A percentile compares a stretch with the other conserved stretches of the same genome.
phyloP scores from a whole-genome alignment of 2,329 filamentous ascomycete species.

The Penicillium sclerotiorum region DNA sequence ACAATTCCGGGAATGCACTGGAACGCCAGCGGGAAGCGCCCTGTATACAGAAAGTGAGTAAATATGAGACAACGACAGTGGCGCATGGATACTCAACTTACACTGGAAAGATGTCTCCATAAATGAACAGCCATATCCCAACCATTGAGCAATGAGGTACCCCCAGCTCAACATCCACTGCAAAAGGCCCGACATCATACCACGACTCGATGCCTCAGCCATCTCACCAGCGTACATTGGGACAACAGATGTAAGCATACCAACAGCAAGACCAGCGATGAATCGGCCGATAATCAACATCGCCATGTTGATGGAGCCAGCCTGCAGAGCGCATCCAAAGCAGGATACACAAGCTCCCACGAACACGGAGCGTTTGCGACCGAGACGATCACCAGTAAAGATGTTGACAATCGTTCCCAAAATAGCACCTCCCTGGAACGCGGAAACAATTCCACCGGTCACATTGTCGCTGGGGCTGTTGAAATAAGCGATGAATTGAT shows the following conservation, averaged over 20 bases:
- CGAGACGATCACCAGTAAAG: slow-evolving; percentile 17
- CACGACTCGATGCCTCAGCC: slow-evolving; percentile 34
- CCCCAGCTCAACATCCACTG: slow-evolving; percentile 44
- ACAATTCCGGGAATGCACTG: slow-evolving; percentile 43
- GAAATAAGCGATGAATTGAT: slow-evolving; percentile 31
- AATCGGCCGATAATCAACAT: slow-evolving; percentile 35
- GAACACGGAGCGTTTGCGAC: slow-evolving; percentile 16
- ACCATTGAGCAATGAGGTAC: slow-evolving; percentile 42
- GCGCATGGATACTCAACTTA: slow-evolving; percentile 5
- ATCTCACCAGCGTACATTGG: slow-evolving; percentile 39
- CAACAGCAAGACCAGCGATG: slow-evolving; percentile 31
- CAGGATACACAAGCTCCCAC: slow-evolving; percentile 14
- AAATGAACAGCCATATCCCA: slow-evolving; percentile 41
- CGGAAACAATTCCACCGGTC: slow-evolving; percentile 39
- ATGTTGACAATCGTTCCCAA: slow-evolving; percentile 19
- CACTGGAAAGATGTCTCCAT: slow-evolving; percentile 13
- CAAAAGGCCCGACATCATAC: slow-evolving; percentile 31
- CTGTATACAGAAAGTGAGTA: slow-evolving; percentile 5
- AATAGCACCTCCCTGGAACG: slow-evolving; percentile 41
- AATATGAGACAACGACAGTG: too few relatives aligned
- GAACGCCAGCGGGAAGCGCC: slow-evolving; percentile 46
- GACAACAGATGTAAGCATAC: slow-evolving; percentile 30
- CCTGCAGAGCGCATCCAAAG: slow-evolving; percentile 28
- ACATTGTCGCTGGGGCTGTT: slow-evolving; percentile 20
- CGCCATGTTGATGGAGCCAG: slow-evolving; percentile 25